These are phyloP conservation scores for Alternaria sp. DNA, from an alignment of 2,329 filamentous ascomycete species.

Conservation along the genomic window DNA sequence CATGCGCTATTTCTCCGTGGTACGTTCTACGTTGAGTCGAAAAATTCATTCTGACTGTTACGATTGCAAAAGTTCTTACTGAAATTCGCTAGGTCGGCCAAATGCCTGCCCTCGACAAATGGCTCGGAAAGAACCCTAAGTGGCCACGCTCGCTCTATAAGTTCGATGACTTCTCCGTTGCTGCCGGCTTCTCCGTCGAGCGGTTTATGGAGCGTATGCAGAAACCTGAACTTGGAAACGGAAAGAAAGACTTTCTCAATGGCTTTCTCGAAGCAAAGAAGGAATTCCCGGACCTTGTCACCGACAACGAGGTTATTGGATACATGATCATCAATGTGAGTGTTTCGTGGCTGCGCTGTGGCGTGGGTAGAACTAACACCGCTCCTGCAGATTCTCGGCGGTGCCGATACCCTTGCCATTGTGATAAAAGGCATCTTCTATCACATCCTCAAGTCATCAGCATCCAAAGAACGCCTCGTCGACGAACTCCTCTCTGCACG, in stretches of 20 bases:
- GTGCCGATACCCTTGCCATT: conserved; percentile 38
- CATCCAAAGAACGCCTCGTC: conserved; percentile 24
- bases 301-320: conserved; percentile 38
- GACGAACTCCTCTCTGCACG: conserved; percentile 29
- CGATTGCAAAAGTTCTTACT: background rate
- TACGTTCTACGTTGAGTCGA: conserved; percentile 9
- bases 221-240: conserved; percentile 19
- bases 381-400: conserved; percentile 32
- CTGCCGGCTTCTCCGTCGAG: conserved; percentile 25
- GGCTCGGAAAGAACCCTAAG: conserved; percentile 30
- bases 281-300: conserved; percentile 26
- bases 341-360: background rate
- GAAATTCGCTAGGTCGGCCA: conserved; percentile 29
- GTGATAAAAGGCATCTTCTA: conserved; percentile 35
- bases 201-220: conserved; percentile 30
- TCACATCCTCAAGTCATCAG: conserved; percentile 30
- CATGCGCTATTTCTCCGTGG: conserved; percentile 35
- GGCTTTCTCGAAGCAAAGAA: conserved; percentile 28
- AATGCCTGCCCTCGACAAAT: conserved; percentile 36
- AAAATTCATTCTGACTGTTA: background rate
- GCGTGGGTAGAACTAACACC: background rate
- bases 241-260: conserved; percentile 29
- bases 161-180: conserved; percentile 30
- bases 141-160: conserved; percentile 25
- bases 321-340: conserved; percentile 43